phyloP scores from a whole-genome alignment of 495 filamentous ascomycete species.

The Penicillium soppii region DNA sequence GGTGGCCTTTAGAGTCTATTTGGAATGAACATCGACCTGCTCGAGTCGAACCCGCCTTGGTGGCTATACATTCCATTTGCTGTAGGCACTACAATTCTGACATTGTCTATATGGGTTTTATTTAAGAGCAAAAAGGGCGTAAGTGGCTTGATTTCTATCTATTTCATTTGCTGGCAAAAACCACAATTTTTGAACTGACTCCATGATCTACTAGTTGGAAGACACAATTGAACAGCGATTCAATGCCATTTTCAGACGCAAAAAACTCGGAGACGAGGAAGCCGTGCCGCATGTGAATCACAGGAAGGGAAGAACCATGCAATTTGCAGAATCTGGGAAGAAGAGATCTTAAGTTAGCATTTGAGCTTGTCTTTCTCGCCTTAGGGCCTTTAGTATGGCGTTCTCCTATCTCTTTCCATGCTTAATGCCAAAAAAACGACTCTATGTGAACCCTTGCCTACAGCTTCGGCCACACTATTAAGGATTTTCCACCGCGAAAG shows the following conservation, averaged over 20 bases:
- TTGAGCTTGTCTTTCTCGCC: neutral
- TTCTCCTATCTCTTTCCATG: no score
- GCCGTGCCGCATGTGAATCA: neutral
- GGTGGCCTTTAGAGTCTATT: slow-evolving; percentile 4
- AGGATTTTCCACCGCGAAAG: no score
- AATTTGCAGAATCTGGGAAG: neutral
- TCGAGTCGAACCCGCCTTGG: slow-evolving; percentile 1
- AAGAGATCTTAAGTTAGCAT: neutral
- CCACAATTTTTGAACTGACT: neutral
- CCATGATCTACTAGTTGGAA: neutral
- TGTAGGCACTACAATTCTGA: neutral
- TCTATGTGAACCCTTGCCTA: no score
- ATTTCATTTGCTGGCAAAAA: neutral
- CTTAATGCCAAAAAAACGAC: no score
- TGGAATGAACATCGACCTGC: slow-evolving; percentile 6
- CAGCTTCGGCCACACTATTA: no score
- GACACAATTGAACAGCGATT: neutral
- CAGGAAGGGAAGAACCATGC: neutral
- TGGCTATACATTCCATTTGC: slow-evolving; percentile 7
- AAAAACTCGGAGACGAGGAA: neutral
- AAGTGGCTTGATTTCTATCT: neutral
- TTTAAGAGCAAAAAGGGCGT: neutral
- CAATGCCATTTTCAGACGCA: neutral
- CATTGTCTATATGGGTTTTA: slow-evolving; percentile 1
- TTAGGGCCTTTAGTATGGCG: neutral